These are phyloP conservation scores for Gastroboletus turbinatus DNA, from an alignment of 1,284 basidiomycete genomes.

Conservation along the genomic window DNA sequence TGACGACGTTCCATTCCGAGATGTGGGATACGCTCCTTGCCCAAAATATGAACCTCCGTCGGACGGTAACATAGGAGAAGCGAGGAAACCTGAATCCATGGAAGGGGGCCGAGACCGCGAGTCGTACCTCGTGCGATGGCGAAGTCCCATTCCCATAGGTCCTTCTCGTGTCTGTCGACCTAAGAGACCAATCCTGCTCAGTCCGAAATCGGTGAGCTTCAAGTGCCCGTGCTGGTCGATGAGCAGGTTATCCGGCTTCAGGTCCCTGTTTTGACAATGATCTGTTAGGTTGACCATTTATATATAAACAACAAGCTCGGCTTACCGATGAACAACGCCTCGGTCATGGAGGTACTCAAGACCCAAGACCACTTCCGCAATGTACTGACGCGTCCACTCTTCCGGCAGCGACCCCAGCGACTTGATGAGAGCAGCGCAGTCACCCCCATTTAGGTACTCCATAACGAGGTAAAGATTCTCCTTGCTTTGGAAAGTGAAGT, in stretches of 20 bases:
- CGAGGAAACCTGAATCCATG: slow-evolving; percentile 78
- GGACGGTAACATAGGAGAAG: slow-evolving; percentile 66
- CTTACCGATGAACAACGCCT: slow-evolving; percentile 95
- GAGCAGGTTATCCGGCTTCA: slow-evolving; percentile 97
- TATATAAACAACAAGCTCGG: background rate
- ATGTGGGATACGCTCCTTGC: slow-evolving; percentile 56
- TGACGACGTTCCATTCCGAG: slow-evolving; percentile 62
- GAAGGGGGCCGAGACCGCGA: slow-evolving; percentile 77
- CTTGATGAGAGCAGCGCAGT: slow-evolving; percentile 96
- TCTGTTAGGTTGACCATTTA: slow-evolving; percentile 8
- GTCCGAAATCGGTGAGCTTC: slow-evolving; percentile 96
- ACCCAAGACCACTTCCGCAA: slow-evolving; percentile 94
- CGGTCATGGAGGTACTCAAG: slow-evolving; percentile 93
- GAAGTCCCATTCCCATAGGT: slow-evolving; percentile 54
- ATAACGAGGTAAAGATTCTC: slow-evolving; percentile 98
- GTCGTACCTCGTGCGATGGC: slow-evolving; percentile 57
- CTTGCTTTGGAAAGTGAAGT: slow-evolving; percentile 99
- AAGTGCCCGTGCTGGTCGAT: slow-evolving; percentile 96
- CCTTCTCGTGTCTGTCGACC: slow-evolving; percentile 91
- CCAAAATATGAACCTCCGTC: slow-evolving; percentile 82
- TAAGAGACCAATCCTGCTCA: slow-evolving; percentile 95
- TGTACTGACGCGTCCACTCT: slow-evolving; percentile 96
- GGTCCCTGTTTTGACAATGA: slow-evolving; percentile 60
- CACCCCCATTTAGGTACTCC: slow-evolving; percentile 98
- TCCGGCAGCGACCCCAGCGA: slow-evolving; percentile 90